A percentile compares a stretch with the other conserved stretches of the same genome.
phyloP scores from a whole-genome alignment of 768 basidiomycete genomes.

The Ramaria sp. region DNA sequence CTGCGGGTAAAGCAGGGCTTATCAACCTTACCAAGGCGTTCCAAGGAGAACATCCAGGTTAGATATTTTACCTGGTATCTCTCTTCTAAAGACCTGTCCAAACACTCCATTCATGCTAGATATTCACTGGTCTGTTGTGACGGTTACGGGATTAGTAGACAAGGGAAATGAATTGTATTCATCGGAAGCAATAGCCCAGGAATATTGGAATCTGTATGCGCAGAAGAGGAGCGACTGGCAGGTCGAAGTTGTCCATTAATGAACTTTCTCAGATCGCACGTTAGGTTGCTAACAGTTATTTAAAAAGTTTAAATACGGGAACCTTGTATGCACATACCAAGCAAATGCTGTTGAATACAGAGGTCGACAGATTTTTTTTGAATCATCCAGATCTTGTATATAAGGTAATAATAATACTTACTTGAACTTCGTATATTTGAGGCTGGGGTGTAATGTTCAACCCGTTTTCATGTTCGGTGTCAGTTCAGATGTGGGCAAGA shows the following conservation, averaged over 20 bases:
- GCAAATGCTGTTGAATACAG: no score
- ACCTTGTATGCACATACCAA: no score
- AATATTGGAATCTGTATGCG: conserved; percentile 3
- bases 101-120: neutral
- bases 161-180: conserved; percentile 1
- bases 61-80: neutral
- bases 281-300: no score
- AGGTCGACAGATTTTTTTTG: no score
- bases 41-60: conserved; percentile 1
- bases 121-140: conserved; percentile 4
- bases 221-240: conserved; percentile 2
- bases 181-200: neutral
- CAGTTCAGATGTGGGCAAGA: no score
- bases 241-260: conserved; percentile 1
- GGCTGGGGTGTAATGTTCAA: no score
- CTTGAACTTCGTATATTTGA: no score
- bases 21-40: conserved; percentile 6
- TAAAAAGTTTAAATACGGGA: no score
- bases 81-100: neutral
- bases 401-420: no score
- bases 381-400: no score
- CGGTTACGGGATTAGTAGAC: neutral
- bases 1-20: conserved; percentile 2
- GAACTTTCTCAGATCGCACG: no score
- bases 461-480: no score